A percentile compares a stretch with the other conserved stretches of the same genome.
These are phyloP conservation scores for Sarocladium brachiariae DNA, from an alignment of 2,329 filamentous ascomycete genomes.

Conservation along the genomic window DNA sequence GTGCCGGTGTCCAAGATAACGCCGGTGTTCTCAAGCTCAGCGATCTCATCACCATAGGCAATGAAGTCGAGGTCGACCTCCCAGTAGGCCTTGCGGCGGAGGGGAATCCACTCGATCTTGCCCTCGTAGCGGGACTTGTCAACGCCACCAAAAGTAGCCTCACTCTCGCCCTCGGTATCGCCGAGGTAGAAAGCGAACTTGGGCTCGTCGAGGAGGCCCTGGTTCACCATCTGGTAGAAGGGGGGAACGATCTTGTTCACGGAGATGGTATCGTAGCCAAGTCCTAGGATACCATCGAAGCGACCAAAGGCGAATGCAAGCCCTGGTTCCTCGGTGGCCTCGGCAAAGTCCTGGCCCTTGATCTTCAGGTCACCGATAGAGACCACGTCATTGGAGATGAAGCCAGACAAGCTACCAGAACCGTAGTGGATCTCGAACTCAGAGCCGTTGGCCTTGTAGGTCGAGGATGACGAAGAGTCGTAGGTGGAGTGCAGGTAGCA, in stretches of 20 bases:
- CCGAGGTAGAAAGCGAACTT: slow-evolving; percentile 97
- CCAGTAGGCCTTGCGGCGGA: slow-evolving; percentile 99
- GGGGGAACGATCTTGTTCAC: slow-evolving; percentile 92
- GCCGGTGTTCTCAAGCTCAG: slow-evolving; percentile 89
- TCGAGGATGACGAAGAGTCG: slow-evolving; percentile 80
- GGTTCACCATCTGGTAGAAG: slow-evolving; percentile 92
- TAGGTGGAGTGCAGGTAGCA: slow-evolving; percentile 98
- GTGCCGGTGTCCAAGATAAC: slow-evolving; percentile 98
- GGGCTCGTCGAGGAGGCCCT: slow-evolving; percentile 82
- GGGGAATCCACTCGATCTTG: slow-evolving; percentile 85
- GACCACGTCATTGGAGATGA: slow-evolving; percentile 82
- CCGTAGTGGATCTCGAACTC: slow-evolving; percentile 92
- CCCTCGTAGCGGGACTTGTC: slow-evolving; percentile 75
- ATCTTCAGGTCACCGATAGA: slow-evolving; percentile 84
- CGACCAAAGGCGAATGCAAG: slow-evolving; percentile 96
- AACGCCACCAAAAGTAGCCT: slow-evolving; percentile 83
- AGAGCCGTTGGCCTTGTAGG: slow-evolving; percentile 90
- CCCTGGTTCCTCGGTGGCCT: slow-evolving; percentile 91
- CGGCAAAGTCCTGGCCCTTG: slow-evolving; percentile 88
- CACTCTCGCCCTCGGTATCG: slow-evolving; percentile 66
- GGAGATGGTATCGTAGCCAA: slow-evolving; percentile 94
- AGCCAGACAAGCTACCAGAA: slow-evolving; percentile 88
- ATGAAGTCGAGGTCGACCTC: slow-evolving; percentile 95
- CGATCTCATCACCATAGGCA: slow-evolving; percentile 76
- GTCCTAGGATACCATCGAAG: slow-evolving; percentile 93